Evolutionary conservation across 352 stramenopile species (phyloP), one percentile per base, ranked within the genome.

Genomic region (Phytopythium montanum): DNA sequence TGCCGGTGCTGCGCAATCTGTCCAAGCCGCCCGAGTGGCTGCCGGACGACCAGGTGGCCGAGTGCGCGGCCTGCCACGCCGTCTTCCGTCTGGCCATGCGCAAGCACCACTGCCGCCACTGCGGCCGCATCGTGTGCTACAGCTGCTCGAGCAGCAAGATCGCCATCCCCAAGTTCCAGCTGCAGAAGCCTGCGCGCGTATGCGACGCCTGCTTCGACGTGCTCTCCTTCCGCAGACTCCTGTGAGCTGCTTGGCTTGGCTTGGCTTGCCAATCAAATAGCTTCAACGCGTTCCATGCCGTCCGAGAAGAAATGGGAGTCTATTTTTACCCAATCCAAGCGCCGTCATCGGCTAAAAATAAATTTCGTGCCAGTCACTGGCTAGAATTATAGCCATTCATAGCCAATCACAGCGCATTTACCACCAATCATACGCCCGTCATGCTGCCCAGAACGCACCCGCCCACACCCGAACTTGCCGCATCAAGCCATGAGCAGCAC

Each of bases 71-170:
- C 2, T 95, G 86, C 51, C 82, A 87, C 46, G 65, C 79, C 10
- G 66, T 70, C 0, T 95, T 95, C 64, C 80, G 82, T 23, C 68
- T 95, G 34, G 83, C 86, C 33, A 92, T 93, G 80, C 84, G 86
- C 33, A 91, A 89, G 58, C 82, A 95, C 62, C 81, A 92, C 62
- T 95, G 86, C 45, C 80, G 79, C 18, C 86, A 95, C 54, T 95
- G 86, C 50, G 86, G 86, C 7, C 86, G 86, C 60, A 85, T 85
- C 48, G 66, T 95, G 38, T 95, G 86, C 68, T 91, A 92, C 75
- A 93, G 90, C 54, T 95, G 86, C 68, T 92, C 81, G 8, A 89
- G 77, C 64, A 85, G 91, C 70, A 90, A 87, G 64, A 90, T 92
- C 50, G 66, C 79, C 28, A 90, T 95, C 58, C 79, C 84, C 21